Percentiles rank a stretch among this genome's conserved stretches.
These are phyloP conservation scores for Tardiomyces depauwii DNA, from an alignment of 1,139 yeast species.

Conservation along the genomic window DNA sequence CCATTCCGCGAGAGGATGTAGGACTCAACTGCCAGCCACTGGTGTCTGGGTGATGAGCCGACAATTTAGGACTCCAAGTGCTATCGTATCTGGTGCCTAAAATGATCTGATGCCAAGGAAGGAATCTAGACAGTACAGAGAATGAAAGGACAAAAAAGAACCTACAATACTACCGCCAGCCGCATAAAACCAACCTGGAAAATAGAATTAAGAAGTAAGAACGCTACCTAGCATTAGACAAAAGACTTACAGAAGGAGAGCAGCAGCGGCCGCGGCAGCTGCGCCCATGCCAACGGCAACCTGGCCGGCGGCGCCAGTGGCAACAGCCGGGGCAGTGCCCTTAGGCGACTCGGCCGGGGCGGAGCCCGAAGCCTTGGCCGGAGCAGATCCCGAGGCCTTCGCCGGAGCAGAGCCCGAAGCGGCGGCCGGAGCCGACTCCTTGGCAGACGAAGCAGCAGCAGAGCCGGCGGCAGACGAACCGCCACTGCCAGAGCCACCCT, in stretches of 20 bases:
- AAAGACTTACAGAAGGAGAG: background rate
- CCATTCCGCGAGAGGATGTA: no score
- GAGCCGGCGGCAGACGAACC: background rate
- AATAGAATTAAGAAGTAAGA: background rate
- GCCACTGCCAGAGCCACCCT: background rate
- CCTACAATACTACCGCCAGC: background rate
- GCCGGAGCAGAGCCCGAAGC: background rate
- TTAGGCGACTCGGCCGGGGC: background rate
- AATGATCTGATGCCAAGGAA: no score
- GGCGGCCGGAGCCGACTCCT: background rate
- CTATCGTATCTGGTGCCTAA: no score
- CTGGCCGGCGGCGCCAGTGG: background rate
- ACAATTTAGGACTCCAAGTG: no score
- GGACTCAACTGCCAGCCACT: no score
- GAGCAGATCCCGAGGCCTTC: background rate
- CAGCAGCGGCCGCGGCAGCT: background rate
- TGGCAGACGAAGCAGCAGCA: background rate
- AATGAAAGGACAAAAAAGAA: no score
- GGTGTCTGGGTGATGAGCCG: no score
- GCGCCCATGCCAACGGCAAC: background rate
- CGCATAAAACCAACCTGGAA: background rate
- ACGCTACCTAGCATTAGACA: background rate
- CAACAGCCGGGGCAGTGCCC: background rate
- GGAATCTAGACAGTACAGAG: no score
- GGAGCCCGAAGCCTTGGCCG: background rate